These are phyloP conservation scores for Theobroma grandiflorum DNA, from an alignment of 441 rosid species.

Conservation along the genomic window DNA sequence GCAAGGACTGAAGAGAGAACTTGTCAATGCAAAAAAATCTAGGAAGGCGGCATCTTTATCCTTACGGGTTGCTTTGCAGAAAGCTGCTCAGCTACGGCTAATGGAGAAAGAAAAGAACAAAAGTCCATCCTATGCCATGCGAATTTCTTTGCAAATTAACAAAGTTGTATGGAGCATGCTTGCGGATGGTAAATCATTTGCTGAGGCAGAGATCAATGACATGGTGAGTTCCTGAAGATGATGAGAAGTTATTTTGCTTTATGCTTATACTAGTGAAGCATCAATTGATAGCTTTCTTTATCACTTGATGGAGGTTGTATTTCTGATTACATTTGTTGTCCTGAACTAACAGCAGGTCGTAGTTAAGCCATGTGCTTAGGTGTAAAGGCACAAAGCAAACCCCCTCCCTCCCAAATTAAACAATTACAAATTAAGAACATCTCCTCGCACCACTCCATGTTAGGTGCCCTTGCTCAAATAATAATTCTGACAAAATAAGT, in stretches of 20 bases:
- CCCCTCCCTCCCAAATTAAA: neutral
- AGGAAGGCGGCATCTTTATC: constrained; percentile 80
- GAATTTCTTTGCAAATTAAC: constrained; percentile 82
- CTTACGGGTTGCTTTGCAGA: constrained; percentile 76
- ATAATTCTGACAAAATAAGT: constrained; percentile 13
- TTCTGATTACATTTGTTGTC: neutral
- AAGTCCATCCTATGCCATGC: constrained; percentile 98
- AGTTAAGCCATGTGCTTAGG: constrained; percentile 14
- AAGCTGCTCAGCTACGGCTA: constrained; percentile 84
- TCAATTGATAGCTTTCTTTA: neutral
- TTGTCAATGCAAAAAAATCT: constrained; percentile 65
- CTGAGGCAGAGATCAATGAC: constrained; percentile 98
- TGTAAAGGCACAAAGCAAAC: neutral
- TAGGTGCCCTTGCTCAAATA: constrained; percentile 1
- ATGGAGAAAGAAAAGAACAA: constrained; percentile 97
- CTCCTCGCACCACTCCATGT: neutral
- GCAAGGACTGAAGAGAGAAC: constrained; percentile 75
- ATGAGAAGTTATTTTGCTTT: constrained; percentile 9
- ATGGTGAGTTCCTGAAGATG: constrained; percentile 67
- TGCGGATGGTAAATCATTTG: constrained; percentile 94
- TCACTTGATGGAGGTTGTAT: constrained; percentile 11
- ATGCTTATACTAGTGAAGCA: constrained; percentile 14
- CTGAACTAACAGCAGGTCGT: constrained; percentile 9
- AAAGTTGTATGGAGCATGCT: constrained; percentile 99
- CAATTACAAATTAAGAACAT: neutral